Conservation (phyloP, 2,329 filamentous ascomycete species). For the Fusarium nelsonii region DNA sequence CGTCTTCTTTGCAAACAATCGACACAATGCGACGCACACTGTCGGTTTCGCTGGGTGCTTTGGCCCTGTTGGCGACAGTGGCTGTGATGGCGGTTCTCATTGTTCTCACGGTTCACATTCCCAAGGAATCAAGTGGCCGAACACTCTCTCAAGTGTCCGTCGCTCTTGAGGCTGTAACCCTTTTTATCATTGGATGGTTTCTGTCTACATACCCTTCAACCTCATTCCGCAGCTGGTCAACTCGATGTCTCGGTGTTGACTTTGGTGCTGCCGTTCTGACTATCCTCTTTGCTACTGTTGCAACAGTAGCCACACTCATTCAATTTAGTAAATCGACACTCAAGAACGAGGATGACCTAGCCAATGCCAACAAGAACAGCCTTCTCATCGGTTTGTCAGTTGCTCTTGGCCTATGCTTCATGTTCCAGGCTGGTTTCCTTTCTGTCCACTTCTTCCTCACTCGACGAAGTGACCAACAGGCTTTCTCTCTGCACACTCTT, state of each 20-base stretch:
- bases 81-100: slow-evolving; percentile 39
- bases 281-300: slow-evolving; percentile 59
- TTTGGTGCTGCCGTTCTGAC: slow-evolving; percentile 53
- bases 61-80: slow-evolving; percentile 42
- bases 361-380: slow-evolving; percentile 38
- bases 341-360: slow-evolving; percentile 23
- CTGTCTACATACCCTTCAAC: slow-evolving; percentile 52
- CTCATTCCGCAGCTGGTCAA: slow-evolving; percentile 43
- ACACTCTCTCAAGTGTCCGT: slow-evolving; percentile 47
- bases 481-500: slow-evolving; percentile 40
- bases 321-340: slow-evolving; percentile 50
- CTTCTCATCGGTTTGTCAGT: slow-evolving; percentile 61
- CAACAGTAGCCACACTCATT: slow-evolving; percentile 60
- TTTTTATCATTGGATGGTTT: slow-evolving; percentile 46
- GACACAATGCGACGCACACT: slow-evolving; percentile 39
- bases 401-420: slow-evolving; percentile 60
- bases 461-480: slow-evolving; percentile 45
- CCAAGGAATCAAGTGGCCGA: slow-evolving; percentile 42
- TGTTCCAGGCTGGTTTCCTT: slow-evolving; percentile 63
- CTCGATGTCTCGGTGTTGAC: slow-evolving; percentile 43
- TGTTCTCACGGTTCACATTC: slow-evolving; percentile 37
- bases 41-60: slow-evolving; percentile 37
- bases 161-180: slow-evolving; percentile 47
- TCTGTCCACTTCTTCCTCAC: slow-evolving; percentile 58
- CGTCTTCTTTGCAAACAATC: slow-evolving; percentile 11